These are phyloP conservation scores for Dichotomocladium elegans DNA, from an alignment of 371 early-diverging fungal genomes.

Conservation along the genomic window DNA sequence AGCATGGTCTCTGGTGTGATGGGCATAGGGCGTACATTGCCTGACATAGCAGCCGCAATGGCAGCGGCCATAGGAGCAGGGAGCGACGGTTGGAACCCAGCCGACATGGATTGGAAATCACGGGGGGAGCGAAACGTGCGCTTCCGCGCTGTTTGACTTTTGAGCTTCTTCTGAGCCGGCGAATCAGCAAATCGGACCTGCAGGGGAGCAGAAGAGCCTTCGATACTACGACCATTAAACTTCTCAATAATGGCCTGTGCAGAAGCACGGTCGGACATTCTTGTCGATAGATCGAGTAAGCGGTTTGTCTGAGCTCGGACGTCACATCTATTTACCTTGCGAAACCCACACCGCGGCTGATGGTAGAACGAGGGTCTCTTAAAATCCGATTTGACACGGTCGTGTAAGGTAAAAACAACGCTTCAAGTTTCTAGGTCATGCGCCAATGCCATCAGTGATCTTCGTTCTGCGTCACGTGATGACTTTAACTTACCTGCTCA, in stretches of 20 bases:
- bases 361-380: constrained; percentile 51
- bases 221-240: constrained; percentile 59
- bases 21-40: constrained; percentile 24
- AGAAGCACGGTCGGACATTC: constrained; percentile 63
- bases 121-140: constrained; percentile 23
- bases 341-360: constrained; percentile 77
- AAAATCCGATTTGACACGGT: constrained; percentile 74
- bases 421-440: constrained; percentile 49
- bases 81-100: constrained; percentile 22
- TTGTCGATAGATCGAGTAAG: too few relatives aligned
- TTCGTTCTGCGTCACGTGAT: too few relatives aligned
- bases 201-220: constrained; percentile 60
- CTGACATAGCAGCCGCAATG: neutral
- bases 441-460: too few relatives aligned
- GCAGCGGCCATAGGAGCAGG: constrained; percentile 1
- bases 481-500: constrained; percentile 55
- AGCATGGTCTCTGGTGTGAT: constrained; percentile 49
- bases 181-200: constrained; percentile 83
- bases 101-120: constrained; percentile 38
- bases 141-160: constrained; percentile 36
- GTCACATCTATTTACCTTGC: constrained; percentile 49
- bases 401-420: constrained; percentile 56
- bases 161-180: constrained; percentile 72
- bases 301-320: neutral
- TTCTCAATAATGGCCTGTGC: constrained; percentile 65